Evolutionary conservation across 345 rosid species (phyloP).

Genomic region (Populus nigra): DNA sequence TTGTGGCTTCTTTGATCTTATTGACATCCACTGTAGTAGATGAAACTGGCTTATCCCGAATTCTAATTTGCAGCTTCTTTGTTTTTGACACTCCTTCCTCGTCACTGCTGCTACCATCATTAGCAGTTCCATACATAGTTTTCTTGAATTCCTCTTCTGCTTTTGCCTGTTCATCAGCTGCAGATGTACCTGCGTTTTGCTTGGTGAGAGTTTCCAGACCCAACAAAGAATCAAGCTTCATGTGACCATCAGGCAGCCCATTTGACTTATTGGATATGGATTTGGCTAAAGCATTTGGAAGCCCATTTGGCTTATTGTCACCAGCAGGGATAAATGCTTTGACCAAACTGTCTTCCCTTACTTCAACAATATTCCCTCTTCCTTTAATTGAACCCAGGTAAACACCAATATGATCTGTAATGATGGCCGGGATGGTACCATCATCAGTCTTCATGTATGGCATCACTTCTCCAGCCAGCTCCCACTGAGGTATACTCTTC

Average conservation of each 20-base stretch:
- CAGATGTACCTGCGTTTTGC: slow-evolving; percentile 34
- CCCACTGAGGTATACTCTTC: slow-evolving; percentile 92
- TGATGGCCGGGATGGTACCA: slow-evolving; percentile 85
- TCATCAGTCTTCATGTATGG: slow-evolving; percentile 97
- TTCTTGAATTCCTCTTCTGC: slow-evolving; percentile 99
- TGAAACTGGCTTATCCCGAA: slow-evolving; percentile 74
- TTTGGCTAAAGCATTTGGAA: slow-evolving; percentile 41
- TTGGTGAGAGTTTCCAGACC: slow-evolving; percentile 77
- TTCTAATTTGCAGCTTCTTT: slow-evolving; percentile 79
- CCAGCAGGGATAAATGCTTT: slow-evolving; percentile 54
- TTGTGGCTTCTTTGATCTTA: slow-evolving; percentile 95
- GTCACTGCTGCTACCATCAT: slow-evolving; percentile 93
- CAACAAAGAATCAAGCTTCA: slow-evolving; percentile 58
- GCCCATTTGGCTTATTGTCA: slow-evolving; percentile 46
- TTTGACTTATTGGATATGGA: slow-evolving; percentile 42
- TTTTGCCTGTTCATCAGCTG: slow-evolving; percentile 83
- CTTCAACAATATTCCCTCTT: slow-evolving; percentile 85
- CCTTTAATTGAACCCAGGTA: slow-evolving; percentile 91
- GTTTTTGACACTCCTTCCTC: slow-evolving; percentile 74
- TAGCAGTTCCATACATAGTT: slow-evolving; percentile 71
- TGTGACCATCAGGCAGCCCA: slow-evolving; percentile 45
- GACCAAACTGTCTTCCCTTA: slow-evolving; percentile 77
- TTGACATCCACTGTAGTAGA: slow-evolving; percentile 77
- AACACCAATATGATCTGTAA: slow-evolving; percentile 87
- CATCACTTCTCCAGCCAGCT: slow-evolving; percentile 91